Conservation (phyloP, 495 filamentous ascomycete species). For the Aspergillus hancockii region DNA sequence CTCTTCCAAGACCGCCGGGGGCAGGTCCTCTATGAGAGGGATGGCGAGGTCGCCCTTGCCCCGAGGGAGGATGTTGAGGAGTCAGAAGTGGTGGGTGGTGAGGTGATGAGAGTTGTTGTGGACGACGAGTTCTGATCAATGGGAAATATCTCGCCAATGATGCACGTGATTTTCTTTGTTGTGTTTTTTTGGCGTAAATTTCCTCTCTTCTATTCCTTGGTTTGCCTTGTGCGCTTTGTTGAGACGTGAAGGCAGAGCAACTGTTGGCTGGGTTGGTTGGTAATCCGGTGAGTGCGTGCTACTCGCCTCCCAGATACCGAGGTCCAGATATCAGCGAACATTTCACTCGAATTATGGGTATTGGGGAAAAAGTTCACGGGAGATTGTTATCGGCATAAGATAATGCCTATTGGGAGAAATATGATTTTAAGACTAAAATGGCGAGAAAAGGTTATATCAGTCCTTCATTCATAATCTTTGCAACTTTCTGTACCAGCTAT, state of each 20-base stretch:
- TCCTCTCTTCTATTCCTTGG: neutral
- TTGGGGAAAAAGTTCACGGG: too few species aligned
- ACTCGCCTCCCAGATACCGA: neutral
- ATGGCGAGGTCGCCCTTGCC: conserved; percentile 21
- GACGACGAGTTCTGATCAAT: conserved; percentile 21
- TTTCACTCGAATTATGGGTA: too few species aligned
- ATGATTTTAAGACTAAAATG: neutral
- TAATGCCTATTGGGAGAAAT: neutral
- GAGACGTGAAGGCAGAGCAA: neutral
- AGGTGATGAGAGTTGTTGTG: conserved; percentile 19
- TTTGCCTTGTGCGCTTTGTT: neutral
- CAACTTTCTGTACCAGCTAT: neutral
- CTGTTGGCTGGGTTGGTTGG: neutral
- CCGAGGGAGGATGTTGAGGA: conserved; percentile 16
- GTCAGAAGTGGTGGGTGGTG: conserved; percentile 21
- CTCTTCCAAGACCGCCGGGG: conserved; percentile 52
- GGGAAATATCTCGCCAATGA: neutral
- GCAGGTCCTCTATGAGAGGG: conserved; percentile 29
- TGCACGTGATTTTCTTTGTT: neutral
- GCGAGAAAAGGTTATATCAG: neutral
- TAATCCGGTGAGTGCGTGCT: neutral
- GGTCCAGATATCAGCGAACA: neutral
- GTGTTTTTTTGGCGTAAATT: neutral
- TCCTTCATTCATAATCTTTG: neutral
- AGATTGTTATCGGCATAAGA: too few species aligned